Percentiles rank a stretch among this genome's conserved stretches.
Conservation (phyloP, 179 eudicot genomes). For the Heliamphora ciliata region DNA sequence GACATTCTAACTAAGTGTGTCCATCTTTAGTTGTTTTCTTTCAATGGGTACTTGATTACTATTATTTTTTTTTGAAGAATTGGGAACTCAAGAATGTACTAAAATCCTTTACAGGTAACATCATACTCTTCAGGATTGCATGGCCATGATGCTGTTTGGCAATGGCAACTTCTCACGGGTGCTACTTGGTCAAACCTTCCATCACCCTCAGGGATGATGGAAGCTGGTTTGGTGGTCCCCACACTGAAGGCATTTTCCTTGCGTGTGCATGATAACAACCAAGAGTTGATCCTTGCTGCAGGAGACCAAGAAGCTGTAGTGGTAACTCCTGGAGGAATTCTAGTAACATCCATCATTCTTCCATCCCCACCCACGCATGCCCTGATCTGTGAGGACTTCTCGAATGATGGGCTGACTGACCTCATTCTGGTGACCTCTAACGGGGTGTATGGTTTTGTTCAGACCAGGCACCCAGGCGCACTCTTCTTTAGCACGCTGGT, state of each 20-base stretch:
- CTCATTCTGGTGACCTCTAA: constrained; percentile 69
- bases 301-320: constrained; percentile 91
- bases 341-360: constrained; percentile 59
- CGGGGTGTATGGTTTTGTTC: constrained; percentile 92
- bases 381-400: constrained; percentile 72
- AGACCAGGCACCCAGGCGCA: constrained; percentile 96
- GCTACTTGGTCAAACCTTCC: constrained; percentile 98
- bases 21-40: background rate
- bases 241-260: constrained; percentile 67
- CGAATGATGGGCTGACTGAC: constrained; percentile 85
- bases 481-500: constrained; percentile 94
- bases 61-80: background rate
- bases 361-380: constrained; percentile 91
- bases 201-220: constrained; percentile 83
- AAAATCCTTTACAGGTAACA: constrained; percentile 53
- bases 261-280: constrained; percentile 51
- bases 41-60: no score
- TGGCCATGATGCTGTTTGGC: constrained; percentile 92
- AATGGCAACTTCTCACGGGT: constrained; percentile 87
- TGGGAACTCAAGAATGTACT: constrained; percentile 10
- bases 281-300: constrained; percentile 67
- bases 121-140: constrained; percentile 80
- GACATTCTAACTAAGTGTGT: background rate
- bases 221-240: constrained; percentile 70
- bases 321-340: constrained; percentile 75